Evolutionary conservation across 306 rosid genomes (phyloP).

Genomic region (Boehmeria nivea): DNA sequence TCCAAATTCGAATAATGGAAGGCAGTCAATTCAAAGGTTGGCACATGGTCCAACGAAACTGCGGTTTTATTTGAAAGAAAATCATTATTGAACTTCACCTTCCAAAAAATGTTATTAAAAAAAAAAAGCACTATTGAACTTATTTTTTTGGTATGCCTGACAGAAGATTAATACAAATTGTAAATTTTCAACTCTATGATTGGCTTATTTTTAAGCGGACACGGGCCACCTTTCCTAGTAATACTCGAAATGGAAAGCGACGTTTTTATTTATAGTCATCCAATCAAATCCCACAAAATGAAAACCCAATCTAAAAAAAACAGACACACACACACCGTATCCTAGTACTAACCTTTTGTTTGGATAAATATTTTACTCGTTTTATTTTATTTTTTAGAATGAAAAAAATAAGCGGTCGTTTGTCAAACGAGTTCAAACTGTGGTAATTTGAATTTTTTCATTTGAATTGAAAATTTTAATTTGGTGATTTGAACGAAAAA

Average conservation of each 20-base stretch:
- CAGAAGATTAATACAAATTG: not conserved
- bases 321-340: too few relatives aligned
- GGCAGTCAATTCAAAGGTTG: not conserved
- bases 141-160: not conserved
- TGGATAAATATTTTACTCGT: too few relatives aligned
- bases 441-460: too few relatives aligned
- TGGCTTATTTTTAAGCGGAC: not conserved
- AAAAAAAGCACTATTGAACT: not conserved
- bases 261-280: not conserved
- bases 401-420: too few relatives aligned
- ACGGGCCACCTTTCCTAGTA: not conserved
- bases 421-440: too few relatives aligned
- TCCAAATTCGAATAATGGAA: not conserved
- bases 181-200: not conserved
- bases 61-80: slow-evolving; percentile 2
- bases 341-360: too few relatives aligned
- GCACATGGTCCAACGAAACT: not conserved
- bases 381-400: too few relatives aligned
- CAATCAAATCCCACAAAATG: not conserved
- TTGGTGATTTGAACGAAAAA: too few relatives aligned
- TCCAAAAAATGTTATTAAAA: not conserved
- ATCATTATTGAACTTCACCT: too few relatives aligned
- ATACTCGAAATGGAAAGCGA: not conserved
- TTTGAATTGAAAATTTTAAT: too few relatives aligned
- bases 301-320: too few relatives aligned